Evolutionary conservation across 352 stramenopile species (phyloP).

Genomic region (Plasmopara muralis): DNA sequence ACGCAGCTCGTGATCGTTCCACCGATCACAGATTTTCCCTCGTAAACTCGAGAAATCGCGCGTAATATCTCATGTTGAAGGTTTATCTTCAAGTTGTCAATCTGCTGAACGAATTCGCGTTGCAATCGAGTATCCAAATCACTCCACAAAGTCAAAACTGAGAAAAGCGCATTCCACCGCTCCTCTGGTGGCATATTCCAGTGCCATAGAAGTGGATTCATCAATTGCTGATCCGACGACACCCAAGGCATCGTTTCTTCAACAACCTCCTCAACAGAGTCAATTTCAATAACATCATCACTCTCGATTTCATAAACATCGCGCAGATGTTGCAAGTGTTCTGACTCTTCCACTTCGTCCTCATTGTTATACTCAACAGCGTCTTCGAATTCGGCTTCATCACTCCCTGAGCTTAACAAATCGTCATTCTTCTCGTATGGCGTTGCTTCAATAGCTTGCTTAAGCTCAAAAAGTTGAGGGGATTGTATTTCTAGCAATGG

Average conservation of each 20-base stretch:
- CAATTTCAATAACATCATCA: slow-evolving; percentile 10
- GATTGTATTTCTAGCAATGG: not conserved
- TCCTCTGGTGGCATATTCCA: slow-evolving; percentile 65
- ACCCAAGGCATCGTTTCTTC: slow-evolving; percentile 21
- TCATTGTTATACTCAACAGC: slow-evolving; percentile 31
- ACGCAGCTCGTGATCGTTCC: slow-evolving; percentile 86
- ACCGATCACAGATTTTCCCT: slow-evolving; percentile 80
- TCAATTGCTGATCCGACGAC: slow-evolving; percentile 13
- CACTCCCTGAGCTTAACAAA: slow-evolving; percentile 25
- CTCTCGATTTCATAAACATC: slow-evolving; percentile 71
- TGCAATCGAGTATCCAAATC: slow-evolving; percentile 22
- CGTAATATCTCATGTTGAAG: slow-evolving; percentile 57
- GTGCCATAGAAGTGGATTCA: slow-evolving; percentile 39
- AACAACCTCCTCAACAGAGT: slow-evolving; percentile 26
- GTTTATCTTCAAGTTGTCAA: slow-evolving; percentile 40
- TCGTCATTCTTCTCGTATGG: slow-evolving; percentile 14
- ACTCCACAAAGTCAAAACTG: slow-evolving; percentile 19
- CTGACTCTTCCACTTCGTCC: slow-evolving; percentile 72
- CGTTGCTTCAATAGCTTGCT: not conserved
- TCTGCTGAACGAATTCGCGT: slow-evolving; percentile 9
- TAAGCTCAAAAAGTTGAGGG: not conserved
- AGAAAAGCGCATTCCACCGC: slow-evolving; percentile 42
- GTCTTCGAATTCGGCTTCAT: slow-evolving; percentile 40
- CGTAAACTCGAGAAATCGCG: slow-evolving; percentile 66
- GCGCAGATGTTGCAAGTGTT: slow-evolving; percentile 76